Evolutionary conservation across 2,329 filamentous ascomycete species (phyloP).

Genomic region (Nannizziopsis barbatae): DNA sequence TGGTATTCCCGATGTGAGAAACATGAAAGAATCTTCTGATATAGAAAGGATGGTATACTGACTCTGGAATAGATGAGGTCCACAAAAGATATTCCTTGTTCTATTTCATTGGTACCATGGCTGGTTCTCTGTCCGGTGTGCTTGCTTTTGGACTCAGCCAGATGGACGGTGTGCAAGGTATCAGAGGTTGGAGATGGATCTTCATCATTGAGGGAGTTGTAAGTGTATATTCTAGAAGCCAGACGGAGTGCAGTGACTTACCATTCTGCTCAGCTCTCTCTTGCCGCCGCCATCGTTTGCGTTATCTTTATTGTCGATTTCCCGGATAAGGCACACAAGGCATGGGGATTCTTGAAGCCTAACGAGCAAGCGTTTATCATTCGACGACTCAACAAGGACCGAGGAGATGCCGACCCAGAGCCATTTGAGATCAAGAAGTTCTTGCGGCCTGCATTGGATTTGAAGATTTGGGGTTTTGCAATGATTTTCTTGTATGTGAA

Average conservation of each 20-base stretch:
- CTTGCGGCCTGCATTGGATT: conserved; percentile 37
- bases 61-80: conserved; percentile 21
- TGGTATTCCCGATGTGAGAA: conserved; percentile 48
- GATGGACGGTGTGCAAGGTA: conserved; percentile 33
- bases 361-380: conserved; percentile 41
- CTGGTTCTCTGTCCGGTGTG: conserved; percentile 40
- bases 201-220: conserved; percentile 43
- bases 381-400: conserved; percentile 42
- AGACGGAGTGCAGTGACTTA: background rate
- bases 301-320: conserved; percentile 31
- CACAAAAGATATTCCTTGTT: conserved; percentile 36
- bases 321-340: conserved; percentile 24
- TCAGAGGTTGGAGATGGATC: conserved; percentile 44
- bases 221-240: background rate
- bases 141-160: conserved; percentile 35
- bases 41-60: background rate
- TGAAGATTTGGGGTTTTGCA: conserved; percentile 47
- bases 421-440: conserved; percentile 40
- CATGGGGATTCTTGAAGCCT: conserved; percentile 27
- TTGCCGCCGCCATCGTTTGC: conserved; percentile 18
- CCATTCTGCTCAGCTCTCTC: conserved; percentile 18
- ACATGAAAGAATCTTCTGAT: background rate
- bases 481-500: conserved; percentile 37
- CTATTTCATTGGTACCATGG: conserved; percentile 41
- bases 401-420: conserved; percentile 41